phyloP scores from a whole-genome alignment of 2,329 filamentous ascomycete genomes.

The Tolypocladium endophyticum region DNA sequence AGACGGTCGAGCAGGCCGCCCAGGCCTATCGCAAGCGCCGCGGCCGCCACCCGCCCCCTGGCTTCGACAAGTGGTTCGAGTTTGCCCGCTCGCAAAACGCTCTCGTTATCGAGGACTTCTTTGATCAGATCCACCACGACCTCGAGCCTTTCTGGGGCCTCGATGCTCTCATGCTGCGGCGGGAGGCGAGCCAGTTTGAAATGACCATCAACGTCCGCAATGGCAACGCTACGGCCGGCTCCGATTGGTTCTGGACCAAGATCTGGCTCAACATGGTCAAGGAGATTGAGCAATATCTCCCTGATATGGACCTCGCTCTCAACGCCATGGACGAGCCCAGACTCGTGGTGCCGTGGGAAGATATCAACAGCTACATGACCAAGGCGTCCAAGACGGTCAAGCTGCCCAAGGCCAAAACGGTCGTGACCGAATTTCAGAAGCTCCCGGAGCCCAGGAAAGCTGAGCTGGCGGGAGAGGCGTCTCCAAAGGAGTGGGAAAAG shows the following conservation, averaged over 20 bases:
- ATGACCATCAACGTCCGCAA: conserved; percentile 51
- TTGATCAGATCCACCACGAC: conserved; percentile 54
- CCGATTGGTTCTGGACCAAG: conserved; percentile 47
- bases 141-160: conserved; percentile 47
- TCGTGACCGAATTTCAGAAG: conserved; percentile 31
- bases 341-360: conserved; percentile 52
- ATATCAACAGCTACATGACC: conserved; percentile 42
- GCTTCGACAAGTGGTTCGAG: conserved; percentile 49
- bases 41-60: conserved; percentile 52
- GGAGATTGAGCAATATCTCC: conserved; percentile 43
- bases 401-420: conserved; percentile 31
- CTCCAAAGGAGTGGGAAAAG: conserved; percentile 37
- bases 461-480: conserved; percentile 21
- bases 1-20: conserved; percentile 42
- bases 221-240: conserved; percentile 37
- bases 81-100: conserved; percentile 42
- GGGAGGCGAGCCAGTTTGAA: conserved; percentile 42
- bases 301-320: conserved; percentile 58
- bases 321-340: conserved; percentile 60
- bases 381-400: conserved; percentile 37
- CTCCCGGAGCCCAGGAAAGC: conserved; percentile 27
- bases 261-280: conserved; percentile 45
- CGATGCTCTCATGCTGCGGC: conserved; percentile 34
- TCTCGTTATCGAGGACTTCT: conserved; percentile 52
- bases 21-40: conserved; percentile 46